A percentile compares a stretch with the other conserved stretches of the same genome.
phyloP scores from a whole-genome alignment of 2,329 filamentous ascomycete species.

The Nigrospora sphaerica region DNA sequence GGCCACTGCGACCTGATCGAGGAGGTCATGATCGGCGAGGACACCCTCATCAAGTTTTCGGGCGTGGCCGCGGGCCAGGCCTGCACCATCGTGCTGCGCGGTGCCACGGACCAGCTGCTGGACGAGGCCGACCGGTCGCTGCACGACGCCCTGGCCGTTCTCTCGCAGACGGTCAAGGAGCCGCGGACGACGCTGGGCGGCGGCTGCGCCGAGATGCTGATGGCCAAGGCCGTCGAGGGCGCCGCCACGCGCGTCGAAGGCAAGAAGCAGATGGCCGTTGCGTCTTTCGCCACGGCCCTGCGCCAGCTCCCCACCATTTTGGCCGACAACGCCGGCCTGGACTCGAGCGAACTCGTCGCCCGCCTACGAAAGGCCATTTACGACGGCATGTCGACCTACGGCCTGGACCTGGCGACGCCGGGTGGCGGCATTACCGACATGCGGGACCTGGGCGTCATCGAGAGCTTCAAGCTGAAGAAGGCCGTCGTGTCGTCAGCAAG shows the following conservation, averaged over 20 bases:
- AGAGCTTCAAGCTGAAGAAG: conserved; percentile 97
- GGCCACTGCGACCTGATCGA: conserved; percentile 94
- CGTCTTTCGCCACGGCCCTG: conserved; percentile 80
- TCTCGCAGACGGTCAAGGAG: conserved; percentile 94
- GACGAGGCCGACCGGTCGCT: conserved; percentile 95
- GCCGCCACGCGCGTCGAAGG: conserved; percentile 90
- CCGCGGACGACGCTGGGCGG: conserved; percentile 90
- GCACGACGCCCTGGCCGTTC: conserved; percentile 90
- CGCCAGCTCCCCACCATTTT: conserved; percentile 93
- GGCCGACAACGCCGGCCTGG: conserved; percentile 93
- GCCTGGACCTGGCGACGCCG: conserved; percentile 80
- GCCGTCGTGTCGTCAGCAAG: conserved; percentile 96
- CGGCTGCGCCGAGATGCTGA: conserved; percentile 96
- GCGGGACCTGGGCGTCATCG: conserved; percentile 89
- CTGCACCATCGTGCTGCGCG: conserved; percentile 93
- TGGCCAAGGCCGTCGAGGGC: conserved; percentile 95
- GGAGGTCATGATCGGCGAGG: conserved; percentile 97
- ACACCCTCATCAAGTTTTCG: conserved; percentile 95
- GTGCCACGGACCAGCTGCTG: conserved; percentile 91
- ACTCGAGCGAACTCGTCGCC: conserved; percentile 89
- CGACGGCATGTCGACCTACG: conserved; percentile 86
- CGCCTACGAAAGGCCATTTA: conserved; percentile 91
- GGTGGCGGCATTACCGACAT: conserved; percentile 93
- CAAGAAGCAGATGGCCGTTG: conserved; percentile 92
- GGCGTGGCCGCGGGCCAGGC: conserved; percentile 89